Evolutionary conservation across 768 basidiomycete species (phyloP), one percentile per base, ranked within the genome.

Genomic region (Mycena capillaripes): DNA sequence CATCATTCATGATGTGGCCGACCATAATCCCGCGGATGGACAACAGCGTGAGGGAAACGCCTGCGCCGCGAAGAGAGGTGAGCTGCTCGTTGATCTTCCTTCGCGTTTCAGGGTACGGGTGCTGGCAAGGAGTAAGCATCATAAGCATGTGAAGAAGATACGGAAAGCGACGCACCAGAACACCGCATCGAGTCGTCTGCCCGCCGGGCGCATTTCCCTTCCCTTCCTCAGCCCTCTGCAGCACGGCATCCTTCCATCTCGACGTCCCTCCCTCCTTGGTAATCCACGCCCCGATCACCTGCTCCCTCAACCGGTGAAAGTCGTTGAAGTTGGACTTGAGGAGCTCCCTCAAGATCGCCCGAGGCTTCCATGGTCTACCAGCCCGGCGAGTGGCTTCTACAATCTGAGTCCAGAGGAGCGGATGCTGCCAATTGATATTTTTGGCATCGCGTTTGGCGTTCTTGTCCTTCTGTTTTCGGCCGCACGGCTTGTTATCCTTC

Each of bases 1-100:
- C 23, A 8, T 48, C 46, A 19, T 48, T 14, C 46, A 73, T 14
- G 32, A 84, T 78, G 3, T 56, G 73, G 0, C 79, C 79, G 32
- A 84, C 65, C 44, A 84, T 76, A 38, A 84, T 68, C 1, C 70
- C 82, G 3, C 78, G 74, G 12, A 76, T 73, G 8, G 80, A 78
- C 17, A 76, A 38, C 10, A 82, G 23, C 6, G 76, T 77, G 6
- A 85, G 32, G 10, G 78, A 44, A 10, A 77, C 72, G 4, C 77
- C 76, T 17, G 61, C 58, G 2, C 69, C 73, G 27, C 76, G 75
- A 11, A 82, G 64, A 12, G 48, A 29, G 40, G 53, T 44, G 7
- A 81, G 66, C 4, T 60, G 69, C 6, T 30, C 59, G n/a, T 67
- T 73, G 66, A 81, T 60, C 17, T 60, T 60, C 42, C 27, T 60